Percentiles rank a stretch among this genome's conserved stretches.
Conservation (phyloP, 768 basidiomycete genomes). For the Russula olivacea region DNA sequence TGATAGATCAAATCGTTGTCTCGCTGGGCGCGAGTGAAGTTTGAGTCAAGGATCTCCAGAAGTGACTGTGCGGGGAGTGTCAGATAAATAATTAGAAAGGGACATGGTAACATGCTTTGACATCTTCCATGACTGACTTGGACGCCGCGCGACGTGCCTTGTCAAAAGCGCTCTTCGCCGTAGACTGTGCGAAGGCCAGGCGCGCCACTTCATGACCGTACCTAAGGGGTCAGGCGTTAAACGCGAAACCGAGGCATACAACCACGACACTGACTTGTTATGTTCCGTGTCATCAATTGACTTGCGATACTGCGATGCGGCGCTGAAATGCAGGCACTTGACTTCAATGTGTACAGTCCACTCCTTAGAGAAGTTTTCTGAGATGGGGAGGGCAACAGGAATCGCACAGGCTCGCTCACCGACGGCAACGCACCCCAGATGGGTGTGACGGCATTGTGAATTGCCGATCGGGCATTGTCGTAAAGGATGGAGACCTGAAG, state of each 20-base stretch:
- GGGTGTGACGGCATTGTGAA: conserved; percentile 19
- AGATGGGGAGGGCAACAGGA: not conserved
- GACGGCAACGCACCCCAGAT: conserved; percentile 43
- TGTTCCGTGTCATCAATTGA: conserved; percentile 82
- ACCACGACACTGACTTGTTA: conserved; percentile 45
- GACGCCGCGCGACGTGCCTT: conserved; percentile 58
- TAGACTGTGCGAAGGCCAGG: conserved; percentile 56
- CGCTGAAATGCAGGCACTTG: conserved; percentile 80
- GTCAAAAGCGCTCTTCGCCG: conserved; percentile 67
- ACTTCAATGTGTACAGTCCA: conserved; percentile 79
- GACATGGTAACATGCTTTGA: conserved; percentile 49
- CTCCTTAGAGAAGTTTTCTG: conserved; percentile 40
- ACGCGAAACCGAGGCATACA: not conserved
- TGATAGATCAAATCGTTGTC: conserved; percentile 98
- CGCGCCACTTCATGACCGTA: conserved; percentile 87
- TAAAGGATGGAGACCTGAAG: conserved; percentile 25
- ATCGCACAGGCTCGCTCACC: conserved; percentile 35
- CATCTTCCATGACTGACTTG: conserved; percentile 64
- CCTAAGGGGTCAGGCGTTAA: conserved; percentile 36
- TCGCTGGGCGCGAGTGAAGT: conserved; percentile 64
- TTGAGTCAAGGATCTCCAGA: conserved; percentile 60
- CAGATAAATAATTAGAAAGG: not conserved
- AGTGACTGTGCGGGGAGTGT: conserved; percentile 52
- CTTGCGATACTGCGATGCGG: conserved; percentile 84
- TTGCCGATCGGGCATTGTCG: conserved; percentile 15